These are phyloP conservation scores for Silene conica DNA, from an alignment of 148 eudicot species.

Conservation along the genomic window DNA sequence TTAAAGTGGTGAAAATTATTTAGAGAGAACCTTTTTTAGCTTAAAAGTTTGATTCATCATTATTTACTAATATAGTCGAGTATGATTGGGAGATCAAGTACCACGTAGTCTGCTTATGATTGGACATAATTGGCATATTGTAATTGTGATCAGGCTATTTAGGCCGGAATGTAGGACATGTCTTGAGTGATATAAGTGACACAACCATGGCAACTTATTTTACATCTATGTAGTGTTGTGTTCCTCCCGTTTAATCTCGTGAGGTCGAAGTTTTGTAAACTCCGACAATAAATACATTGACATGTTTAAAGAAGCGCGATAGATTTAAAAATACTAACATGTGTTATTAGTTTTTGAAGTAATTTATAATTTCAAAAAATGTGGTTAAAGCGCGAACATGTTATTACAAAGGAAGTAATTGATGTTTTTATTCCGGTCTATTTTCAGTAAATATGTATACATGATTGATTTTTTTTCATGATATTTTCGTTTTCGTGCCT, in stretches of 20 bases:
- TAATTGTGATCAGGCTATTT: neutral
- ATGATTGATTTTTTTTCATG: neutral
- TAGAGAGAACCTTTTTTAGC: neutral
- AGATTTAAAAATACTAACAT: too few relatives aligned
- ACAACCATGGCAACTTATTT: neutral
- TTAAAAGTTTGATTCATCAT: neutral
- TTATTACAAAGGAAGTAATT: too few relatives aligned
- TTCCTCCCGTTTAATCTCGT: too few relatives aligned
- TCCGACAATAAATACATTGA: too few relatives aligned
- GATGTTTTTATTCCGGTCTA: too few relatives aligned
- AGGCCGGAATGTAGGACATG: neutral
- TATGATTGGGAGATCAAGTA: neutral
- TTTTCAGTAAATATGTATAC: too few relatives aligned
- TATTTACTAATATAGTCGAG: slow-evolving; percentile 10
- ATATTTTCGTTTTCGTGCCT: neutral
- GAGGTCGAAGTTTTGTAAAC: too few relatives aligned
- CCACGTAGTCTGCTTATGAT: slow-evolving; percentile 9
- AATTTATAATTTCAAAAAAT: too few relatives aligned
- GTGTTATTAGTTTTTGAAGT: too few relatives aligned
- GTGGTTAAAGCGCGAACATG: too few relatives aligned
- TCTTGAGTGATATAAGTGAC: neutral
- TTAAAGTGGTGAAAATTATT: neutral
- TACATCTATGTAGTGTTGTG: too few relatives aligned
- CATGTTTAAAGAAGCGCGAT: too few relatives aligned
- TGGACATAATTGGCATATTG: slow-evolving; percentile 2